These are phyloP conservation scores for Serendipita sp. DNA, from an alignment of 1,284 basidiomycete species.

Conservation along the genomic window DNA sequence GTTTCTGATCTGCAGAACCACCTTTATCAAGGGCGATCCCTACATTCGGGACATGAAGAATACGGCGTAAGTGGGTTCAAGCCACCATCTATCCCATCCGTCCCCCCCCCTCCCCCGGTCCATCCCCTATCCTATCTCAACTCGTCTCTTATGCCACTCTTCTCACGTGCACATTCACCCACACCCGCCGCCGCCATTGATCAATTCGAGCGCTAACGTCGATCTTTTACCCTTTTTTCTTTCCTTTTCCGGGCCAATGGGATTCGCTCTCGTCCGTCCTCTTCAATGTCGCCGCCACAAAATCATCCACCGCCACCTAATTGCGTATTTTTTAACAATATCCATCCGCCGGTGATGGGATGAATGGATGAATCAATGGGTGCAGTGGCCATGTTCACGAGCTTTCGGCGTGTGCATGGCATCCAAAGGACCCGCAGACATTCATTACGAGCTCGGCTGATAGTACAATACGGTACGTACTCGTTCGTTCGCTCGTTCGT, in stretches of 20 bases:
- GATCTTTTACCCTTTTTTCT: neutral
- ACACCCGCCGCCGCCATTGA: no score
- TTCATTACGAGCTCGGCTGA: slow-evolving; percentile 94
- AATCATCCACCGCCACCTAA: no score
- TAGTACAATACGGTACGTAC: slow-evolving; percentile 71
- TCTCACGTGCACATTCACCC: no score
- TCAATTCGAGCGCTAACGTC: neutral
- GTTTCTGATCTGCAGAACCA: slow-evolving; percentile 44
- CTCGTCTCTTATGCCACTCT: no score
- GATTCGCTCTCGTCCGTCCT: no score
- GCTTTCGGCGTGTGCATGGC: slow-evolving; percentile 79
- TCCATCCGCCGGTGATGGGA: no score
- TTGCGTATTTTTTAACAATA: no score
- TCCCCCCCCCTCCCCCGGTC: neutral
- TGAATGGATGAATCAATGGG: slow-evolving; percentile 1
- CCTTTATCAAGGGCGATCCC: slow-evolving; percentile 76
- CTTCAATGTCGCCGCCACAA: no score
- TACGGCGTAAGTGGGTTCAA: slow-evolving; percentile 50
- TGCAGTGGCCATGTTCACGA: slow-evolving; percentile 87
- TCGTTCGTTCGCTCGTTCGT: neutral
- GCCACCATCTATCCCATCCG: neutral
- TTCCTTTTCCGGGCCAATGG: neutral
- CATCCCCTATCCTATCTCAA: neutral
- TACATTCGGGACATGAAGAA: slow-evolving; percentile 98
- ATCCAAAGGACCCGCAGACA: slow-evolving; percentile 65